Evolutionary conservation across 352 stramenopile genomes (phyloP), one percentile per base, ranked within the genome.

Genomic region (Thraustotheca clavata): DNA sequence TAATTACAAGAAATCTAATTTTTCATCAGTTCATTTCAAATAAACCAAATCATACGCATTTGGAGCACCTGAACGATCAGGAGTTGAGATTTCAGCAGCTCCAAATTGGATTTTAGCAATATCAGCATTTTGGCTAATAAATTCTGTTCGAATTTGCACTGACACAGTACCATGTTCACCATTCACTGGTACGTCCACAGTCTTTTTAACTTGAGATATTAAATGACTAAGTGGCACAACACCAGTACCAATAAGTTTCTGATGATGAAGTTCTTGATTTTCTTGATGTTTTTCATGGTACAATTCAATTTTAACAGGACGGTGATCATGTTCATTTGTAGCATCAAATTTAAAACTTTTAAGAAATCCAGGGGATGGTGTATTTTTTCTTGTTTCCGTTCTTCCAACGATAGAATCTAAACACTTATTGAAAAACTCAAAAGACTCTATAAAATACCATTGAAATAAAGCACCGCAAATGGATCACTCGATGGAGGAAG

Each of bases 271-370:
- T 18, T 54, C 47, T 32, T 55, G 22, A 1, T 43, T 36, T 9
- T 50, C 31, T 22, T 43, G 9, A 12, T 65, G 26, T 8, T 41
- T 43, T 41, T 65, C 57, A 33, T 54, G 12, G 39, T 65, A 65
- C 11, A 65, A 27, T 27, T 65, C 57, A 26, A 65, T 48, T 34
- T 65, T 65, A 35, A 65, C 18, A 2, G 47, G 1, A 31, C 34
- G n/a, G 43, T 31, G 24, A 24, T 52, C 39, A 26, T 65, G 32
- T 7, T 46, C 57, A 33, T 24, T n/a, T 26, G 32, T 7, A 22
- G 57, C 35, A 26, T 65, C 57, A 20, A 65, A 3, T 26, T 65
- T 65, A 31, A 65, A 65, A 27, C 57, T 65, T 54, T 65, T 16
- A 3, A 65, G n/a, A 36, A 65, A 65, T 18, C n/a, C 38, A 16